A percentile compares a stretch with the other conserved stretches of the same genome.
Conservation (phyloP, 768 basidiomycete species). For the Pisolithus sp. region DNA sequence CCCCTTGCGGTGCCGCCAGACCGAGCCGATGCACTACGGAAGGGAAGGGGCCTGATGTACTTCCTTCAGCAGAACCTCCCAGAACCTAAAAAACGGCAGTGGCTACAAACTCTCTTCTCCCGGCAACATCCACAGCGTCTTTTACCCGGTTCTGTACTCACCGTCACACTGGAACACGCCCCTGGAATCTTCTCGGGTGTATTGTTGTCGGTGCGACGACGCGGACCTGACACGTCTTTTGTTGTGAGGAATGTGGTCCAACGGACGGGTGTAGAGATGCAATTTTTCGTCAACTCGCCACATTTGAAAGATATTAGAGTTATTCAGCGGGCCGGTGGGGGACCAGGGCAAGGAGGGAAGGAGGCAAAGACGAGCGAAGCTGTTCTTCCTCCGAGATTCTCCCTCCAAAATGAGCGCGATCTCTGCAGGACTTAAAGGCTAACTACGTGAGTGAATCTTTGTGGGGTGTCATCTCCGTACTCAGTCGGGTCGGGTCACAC, state of each 20-base stretch:
- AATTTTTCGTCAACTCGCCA: slow-evolving; percentile 81
- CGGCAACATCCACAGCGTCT: slow-evolving; percentile 62
- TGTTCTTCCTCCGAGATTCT: slow-evolving; percentile 77
- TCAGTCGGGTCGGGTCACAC: too few relatives aligned
- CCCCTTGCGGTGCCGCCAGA: slow-evolving; percentile 31
- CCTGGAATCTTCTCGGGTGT: slow-evolving; percentile 86
- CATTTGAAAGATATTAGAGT: slow-evolving; percentile 84
- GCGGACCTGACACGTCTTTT: slow-evolving; percentile 85
- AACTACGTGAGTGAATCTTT: slow-evolving; percentile 10
- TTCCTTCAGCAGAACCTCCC: slow-evolving; percentile 62
- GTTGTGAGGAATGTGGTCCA: slow-evolving; percentile 85
- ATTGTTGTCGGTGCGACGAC: slow-evolving; percentile 72
- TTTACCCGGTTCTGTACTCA: slow-evolving; percentile 80
- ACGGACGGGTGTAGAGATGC: slow-evolving; percentile 90
- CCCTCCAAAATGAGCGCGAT: slow-evolving; percentile 83
- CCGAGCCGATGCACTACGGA: slow-evolving; percentile 41
- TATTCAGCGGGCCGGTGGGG: slow-evolving; percentile 49
- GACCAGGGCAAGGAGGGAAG: slow-evolving; percentile 38
- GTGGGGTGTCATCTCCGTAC: background rate
- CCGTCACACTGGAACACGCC: slow-evolving; percentile 69
- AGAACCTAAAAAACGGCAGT: slow-evolving; percentile 59
- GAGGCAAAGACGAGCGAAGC: slow-evolving; percentile 68
- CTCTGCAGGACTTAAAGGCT: slow-evolving; percentile 24
- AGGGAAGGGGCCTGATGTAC: slow-evolving; percentile 76
- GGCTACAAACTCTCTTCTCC: slow-evolving; percentile 67